Base-by-base conservation (phyloP, 106 monocot genomes). In the Apostasia ramifera region DNA sequence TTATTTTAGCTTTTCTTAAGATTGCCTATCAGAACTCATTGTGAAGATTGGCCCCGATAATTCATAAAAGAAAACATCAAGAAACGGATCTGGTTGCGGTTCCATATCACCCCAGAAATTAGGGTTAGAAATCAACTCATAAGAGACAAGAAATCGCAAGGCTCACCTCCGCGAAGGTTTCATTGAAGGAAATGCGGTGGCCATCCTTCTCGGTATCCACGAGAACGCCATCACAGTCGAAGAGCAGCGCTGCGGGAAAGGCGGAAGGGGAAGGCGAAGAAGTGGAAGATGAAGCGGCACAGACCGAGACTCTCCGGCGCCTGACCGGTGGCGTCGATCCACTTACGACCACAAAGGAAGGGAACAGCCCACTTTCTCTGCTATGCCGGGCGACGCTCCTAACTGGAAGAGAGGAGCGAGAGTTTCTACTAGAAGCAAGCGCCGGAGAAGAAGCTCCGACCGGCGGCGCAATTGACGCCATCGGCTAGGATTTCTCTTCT, bases 161-260 rank as follows among this genome's bases (percentile, higher is more conserved):
- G 37, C 7, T 40, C 47, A 95, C 95, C 95, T 95, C 95, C 8
- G 84, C 75, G 54, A 95, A 95, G 26, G 95, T 86, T 3, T 95
- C 86, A 13, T 95, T 95, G 82, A 95, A 95, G 40, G 95, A 95
- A 41, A 92, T 81, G 12, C 92, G 79, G 52, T 95, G 95, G 5
- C 95, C 95, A 38, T 95, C 95, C 86, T 89, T 95, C 82, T 95
- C 95, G 0, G 95, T 95, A 71, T 95, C 95, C n/a, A 95, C 95
- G 12, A 95, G 89, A 73, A 95, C 95, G 13, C 95, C 95, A 40
- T 95, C 95, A 55, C 95, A 95, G 44, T 95, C 95, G 67, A 95
- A 95, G 40, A 95, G 81, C 71, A 95, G 81, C 5, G 95, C 91
- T 10, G 75, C 73, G 37, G 94, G 94, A 10, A 86, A 65, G 53